Evolutionary conservation across 306 rosid species (phyloP).

Genomic region (Pachyrhizus erosus): DNA sequence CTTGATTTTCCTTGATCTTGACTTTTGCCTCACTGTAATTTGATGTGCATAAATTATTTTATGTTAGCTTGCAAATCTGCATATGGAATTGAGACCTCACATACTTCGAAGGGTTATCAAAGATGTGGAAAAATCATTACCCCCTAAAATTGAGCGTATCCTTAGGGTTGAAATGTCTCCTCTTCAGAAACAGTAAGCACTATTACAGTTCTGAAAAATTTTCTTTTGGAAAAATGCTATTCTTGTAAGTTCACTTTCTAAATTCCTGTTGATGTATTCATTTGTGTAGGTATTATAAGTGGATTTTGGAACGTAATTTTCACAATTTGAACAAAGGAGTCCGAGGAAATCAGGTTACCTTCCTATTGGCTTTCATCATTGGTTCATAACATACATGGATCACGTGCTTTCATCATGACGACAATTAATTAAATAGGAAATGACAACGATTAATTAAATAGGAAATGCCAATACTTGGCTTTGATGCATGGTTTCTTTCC

Average conservation of each 20-base stretch:
- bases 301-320: slow-evolving; percentile 99
- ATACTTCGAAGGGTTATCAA: slow-evolving; percentile 97
- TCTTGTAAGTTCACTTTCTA: slow-evolving; percentile 37
- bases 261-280: slow-evolving; percentile 32
- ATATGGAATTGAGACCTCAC: slow-evolving; percentile 97
- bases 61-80: slow-evolving; percentile 94
- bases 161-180: slow-evolving; percentile 99
- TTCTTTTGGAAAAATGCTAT: neutral
- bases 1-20: slow-evolving; percentile 7
- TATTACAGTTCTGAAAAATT: slow-evolving; percentile 18
- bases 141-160: slow-evolving; percentile 98
- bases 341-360: slow-evolving; percentile 97
- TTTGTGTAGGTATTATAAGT: slow-evolving; percentile 87
- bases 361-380: slow-evolving; percentile 15
- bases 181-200: slow-evolving; percentile 93
- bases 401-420: slow-evolving; percentile 15
- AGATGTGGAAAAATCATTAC: slow-evolving; percentile 99
- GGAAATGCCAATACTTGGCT: slow-evolving; percentile 16
- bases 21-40: slow-evolving; percentile 8
- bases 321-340: slow-evolving; percentile 99
- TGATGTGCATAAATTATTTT: slow-evolving; percentile 35
- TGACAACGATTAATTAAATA: slow-evolving; percentile 9
- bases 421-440: slow-evolving; percentile 9
- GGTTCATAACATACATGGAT: neutral
- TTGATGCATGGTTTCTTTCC: slow-evolving; percentile 16